Evolutionary conservation across 176 grass and related monocot species (phyloP).

Genomic region (Themeda triandra): DNA sequence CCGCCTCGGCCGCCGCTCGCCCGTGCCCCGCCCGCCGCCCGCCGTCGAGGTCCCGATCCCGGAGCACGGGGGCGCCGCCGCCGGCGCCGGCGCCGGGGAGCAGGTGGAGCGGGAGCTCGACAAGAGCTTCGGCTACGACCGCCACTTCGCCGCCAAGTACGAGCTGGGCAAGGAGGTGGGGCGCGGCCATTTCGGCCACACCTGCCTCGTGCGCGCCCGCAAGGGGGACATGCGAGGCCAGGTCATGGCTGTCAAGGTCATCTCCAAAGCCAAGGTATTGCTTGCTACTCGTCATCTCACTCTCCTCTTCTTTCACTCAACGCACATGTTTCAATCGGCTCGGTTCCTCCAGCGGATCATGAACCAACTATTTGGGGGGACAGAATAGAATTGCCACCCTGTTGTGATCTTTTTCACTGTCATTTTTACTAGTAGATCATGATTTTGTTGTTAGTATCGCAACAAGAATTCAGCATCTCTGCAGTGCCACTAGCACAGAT

Average conservation of each 20-base stretch:
- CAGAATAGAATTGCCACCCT: background rate
- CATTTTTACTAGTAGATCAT: background rate
- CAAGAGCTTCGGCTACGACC: conserved; percentile 95
- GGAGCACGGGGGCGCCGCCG: conserved; percentile 27
- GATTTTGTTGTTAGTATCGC: background rate
- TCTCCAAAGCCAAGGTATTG: conserved; percentile 90
- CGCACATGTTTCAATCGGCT: background rate
- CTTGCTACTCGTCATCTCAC: conserved; percentile 32
- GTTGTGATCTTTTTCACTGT: background rate
- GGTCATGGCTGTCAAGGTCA: conserved; percentile 86
- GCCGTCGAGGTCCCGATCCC: conserved; percentile 34
- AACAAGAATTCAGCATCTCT: conserved; percentile 22
- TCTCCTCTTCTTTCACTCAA: conserved; percentile 5
- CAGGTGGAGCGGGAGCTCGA: conserved; percentile 57
- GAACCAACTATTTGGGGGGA: background rate
- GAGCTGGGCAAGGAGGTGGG: conserved; percentile 98
- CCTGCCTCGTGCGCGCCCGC: conserved; percentile 75
- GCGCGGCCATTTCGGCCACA: conserved; percentile 92
- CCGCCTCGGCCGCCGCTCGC: conserved; percentile 41
- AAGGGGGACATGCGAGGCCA: conserved; percentile 90
- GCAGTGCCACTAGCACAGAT: conserved; percentile 18
- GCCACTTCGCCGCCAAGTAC: conserved; percentile 75
- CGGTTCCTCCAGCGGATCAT: background rate
- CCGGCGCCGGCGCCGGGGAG: background rate
- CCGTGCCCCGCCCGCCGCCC: conserved; percentile 1